Conservation (phyloP, 345 rosid genomes). For the Corchorus olitorius region DNA sequence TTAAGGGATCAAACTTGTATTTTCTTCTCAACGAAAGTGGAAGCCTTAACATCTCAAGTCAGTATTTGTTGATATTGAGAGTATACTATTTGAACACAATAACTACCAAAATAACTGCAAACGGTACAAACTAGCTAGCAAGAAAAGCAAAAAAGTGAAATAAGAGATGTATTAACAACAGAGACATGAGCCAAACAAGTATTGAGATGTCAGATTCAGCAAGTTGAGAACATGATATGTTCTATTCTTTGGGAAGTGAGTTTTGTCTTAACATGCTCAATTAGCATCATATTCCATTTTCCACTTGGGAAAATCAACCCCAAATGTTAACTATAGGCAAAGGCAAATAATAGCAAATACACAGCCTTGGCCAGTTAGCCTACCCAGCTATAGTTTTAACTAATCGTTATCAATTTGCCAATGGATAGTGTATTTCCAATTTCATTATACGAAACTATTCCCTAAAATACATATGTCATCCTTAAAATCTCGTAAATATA, state of each 20-base stretch:
- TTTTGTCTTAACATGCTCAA: not conserved
- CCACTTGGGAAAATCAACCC: not conserved
- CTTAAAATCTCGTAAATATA: too few species aligned
- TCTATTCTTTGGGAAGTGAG: not conserved
- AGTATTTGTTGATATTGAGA: too few species aligned
- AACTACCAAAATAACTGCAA: too few species aligned
- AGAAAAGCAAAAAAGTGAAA: not conserved
- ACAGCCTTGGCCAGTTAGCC: not conserved
- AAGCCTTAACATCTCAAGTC: too few species aligned
- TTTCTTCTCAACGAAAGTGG: too few species aligned
- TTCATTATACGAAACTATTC: too few species aligned
- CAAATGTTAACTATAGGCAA: not conserved
- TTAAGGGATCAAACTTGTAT: too few species aligned
- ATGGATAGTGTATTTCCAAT: not conserved
- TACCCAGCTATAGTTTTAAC: not conserved
- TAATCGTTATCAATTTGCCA: not conserved
- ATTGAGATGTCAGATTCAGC: not conserved
- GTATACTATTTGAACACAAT: too few species aligned
- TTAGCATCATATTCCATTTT: not conserved
- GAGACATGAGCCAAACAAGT: not conserved
- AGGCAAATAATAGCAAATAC: not conserved
- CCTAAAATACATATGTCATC: too few species aligned
- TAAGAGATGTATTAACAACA: not conserved
- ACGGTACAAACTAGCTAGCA: too few species aligned
- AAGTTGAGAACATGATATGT: not conserved